phyloP scores from a whole-genome alignment of 768 basidiomycete species.

The Boletus huronensis region DNA sequence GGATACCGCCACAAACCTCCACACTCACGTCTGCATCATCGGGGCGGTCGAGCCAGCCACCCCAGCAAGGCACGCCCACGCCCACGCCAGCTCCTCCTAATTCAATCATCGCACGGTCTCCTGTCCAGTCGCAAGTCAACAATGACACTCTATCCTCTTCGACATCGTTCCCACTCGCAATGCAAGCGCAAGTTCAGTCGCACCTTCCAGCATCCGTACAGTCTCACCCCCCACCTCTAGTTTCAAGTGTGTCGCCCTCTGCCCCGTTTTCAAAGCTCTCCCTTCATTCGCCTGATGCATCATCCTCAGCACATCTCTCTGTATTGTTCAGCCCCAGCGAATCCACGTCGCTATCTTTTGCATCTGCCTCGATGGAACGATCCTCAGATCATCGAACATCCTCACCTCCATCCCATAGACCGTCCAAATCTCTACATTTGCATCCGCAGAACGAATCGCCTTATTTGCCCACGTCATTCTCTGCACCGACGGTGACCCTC shows the following conservation, averaged over 20 bases:
- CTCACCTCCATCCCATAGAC: constrained; percentile 15
- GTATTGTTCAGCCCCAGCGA: constrained; percentile 9
- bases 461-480: background rate
- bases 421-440: constrained; percentile 29
- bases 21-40: constrained; percentile 1
- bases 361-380: background rate
- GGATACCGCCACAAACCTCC: constrained; percentile 10
- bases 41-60: constrained; percentile 5
- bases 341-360: background rate
- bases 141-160: background rate
- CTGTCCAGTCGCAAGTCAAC: background rate
- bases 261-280: constrained; percentile 53
- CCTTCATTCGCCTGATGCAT: constrained; percentile 35
- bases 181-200: background rate
- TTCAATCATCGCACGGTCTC: background rate
- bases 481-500: constrained; percentile 8
- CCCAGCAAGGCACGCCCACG: background rate
- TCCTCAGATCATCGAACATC: constrained; percentile 1
- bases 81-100: background rate
- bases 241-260: constrained; percentile 40
- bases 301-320: constrained; percentile 9
- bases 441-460: constrained; percentile 23
- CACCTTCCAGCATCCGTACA: background rate
- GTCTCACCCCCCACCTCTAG: background rate
- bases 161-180: background rate